Percentiles rank a stretch among this genome's conserved stretches.
These are phyloP conservation scores for Solanum gandarillasii DNA, from an alignment of 257 asterid species.

Conservation along the genomic window DNA sequence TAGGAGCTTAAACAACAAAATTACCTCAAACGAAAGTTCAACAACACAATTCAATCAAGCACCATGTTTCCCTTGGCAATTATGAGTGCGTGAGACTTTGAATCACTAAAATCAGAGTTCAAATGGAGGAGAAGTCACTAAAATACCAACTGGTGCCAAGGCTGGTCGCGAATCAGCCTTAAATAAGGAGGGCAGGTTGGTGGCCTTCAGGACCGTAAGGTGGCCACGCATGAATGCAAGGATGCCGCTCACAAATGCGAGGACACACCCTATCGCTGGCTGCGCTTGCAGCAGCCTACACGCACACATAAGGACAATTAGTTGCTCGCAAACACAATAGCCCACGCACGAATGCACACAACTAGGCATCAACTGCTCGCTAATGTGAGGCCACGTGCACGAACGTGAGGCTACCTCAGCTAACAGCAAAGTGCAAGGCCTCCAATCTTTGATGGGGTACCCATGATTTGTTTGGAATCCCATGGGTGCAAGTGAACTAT, in stretches of 20 bases:
- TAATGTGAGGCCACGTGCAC: no score
- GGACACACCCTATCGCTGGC: neutral
- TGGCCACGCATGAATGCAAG: neutral
- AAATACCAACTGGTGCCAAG: neutral
- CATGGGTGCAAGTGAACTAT: no score
- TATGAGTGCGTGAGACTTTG: neutral
- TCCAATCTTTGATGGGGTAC: no score
- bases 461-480: neutral
- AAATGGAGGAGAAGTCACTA: neutral
- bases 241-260: neutral
- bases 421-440: neutral
- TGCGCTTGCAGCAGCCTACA: neutral
- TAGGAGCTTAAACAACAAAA: neutral
- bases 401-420: neutral
- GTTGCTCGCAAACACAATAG: neutral
- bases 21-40: neutral
- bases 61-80: neutral
- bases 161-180: neutral
- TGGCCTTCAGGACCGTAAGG: no score
- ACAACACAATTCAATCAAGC: neutral
- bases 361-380: neutral
- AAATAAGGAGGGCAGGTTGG: neutral
- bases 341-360: neutral
- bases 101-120: neutral
- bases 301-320: neutral